A percentile compares a stretch with the other conserved stretches of the same genome.
phyloP scores from a whole-genome alignment of 768 basidiomycete species.

The Candolleomyces aberdarensis region DNA sequence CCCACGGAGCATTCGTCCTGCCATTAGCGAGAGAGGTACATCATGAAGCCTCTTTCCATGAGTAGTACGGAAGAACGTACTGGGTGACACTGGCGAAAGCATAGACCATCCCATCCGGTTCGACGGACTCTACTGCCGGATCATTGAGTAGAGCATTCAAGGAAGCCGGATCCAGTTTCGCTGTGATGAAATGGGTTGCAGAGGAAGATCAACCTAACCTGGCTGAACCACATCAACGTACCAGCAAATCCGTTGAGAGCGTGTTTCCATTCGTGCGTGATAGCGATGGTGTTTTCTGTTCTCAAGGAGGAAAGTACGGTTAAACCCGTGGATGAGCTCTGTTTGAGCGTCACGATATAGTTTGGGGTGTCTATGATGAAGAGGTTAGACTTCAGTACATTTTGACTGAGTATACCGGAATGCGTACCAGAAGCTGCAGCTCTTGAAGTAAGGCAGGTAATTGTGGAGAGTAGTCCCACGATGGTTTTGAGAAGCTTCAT shows the following conservation, averaged over 20 bases:
- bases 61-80: slow-evolving; percentile 7
- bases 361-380: not conserved
- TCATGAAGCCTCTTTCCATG: no score
- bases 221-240: slow-evolving; percentile 8
- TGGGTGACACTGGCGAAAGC: slow-evolving; percentile 20
- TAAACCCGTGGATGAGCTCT: slow-evolving; percentile 17
- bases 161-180: slow-evolving; percentile 16
- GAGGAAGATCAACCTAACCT: not conserved
- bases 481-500: no score
- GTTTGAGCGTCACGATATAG: slow-evolving; percentile 28
- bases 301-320: slow-evolving; percentile 12
- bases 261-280: slow-evolving; percentile 20
- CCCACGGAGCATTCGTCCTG: slow-evolving; percentile 32
- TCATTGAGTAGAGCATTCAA: slow-evolving; percentile 21
- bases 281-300: not conserved
- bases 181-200: not conserved
- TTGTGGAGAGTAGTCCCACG: not conserved
- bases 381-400: not conserved
- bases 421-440: not conserved
- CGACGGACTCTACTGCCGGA: slow-evolving; percentile 22
- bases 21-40: not conserved
- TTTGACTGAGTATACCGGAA: not conserved
- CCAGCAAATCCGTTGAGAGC: slow-evolving; percentile 31
- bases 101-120: slow-evolving; percentile 22
- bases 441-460: not conserved